Evolutionary conservation across 345 rosid genomes (phyloP), one percentile per base, ranked within the genome.

Genomic region (Sisymbrium irio): DNA sequence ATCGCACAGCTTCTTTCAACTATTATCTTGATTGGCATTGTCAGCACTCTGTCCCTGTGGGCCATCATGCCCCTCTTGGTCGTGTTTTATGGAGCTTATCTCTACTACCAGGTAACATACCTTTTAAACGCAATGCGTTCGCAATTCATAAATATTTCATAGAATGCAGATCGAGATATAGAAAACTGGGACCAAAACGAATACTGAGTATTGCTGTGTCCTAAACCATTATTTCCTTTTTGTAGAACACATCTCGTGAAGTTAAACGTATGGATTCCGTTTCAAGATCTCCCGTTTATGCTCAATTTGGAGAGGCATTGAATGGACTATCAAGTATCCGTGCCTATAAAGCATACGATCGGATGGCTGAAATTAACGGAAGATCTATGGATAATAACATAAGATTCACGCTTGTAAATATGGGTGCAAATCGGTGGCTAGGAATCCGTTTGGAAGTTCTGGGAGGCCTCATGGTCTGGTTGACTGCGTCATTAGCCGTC

Each of bases 391-490:
- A 95, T 80, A 92, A 92, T 72, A 95, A 87, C 80, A 83, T 95
- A 65, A 85, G 98, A 71, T 95, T 82, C 71, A 90, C 96, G 27
- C 97, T 90, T 53, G 91, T 92, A 54, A 95, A 86, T 83, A 95
- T 87, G 93, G 80, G 91, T 80, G 93, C 87, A 19, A 95, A 95
- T 71, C 97, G 99, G 59, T 95, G 99, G 99, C 94, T 95, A n/a
- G 97, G 79, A 20, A 92, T 95, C 65, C 97, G 99, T 62, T 82
- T 95, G 74, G 99, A 95, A 81, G 82, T 83, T 60, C 57, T 95
- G 76, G 99, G 99, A 60, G 98, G 99, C 70, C 85, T 95, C 69
- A 95, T 95, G 99, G 93, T 95, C 76, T 95, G 98, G 99, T 73
- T 90, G 62, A 95, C 99, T 42, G 98, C 99, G n/a, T 88, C 98